Evolutionary conservation across 805 yeast genomes (phyloP).

Genomic region (Candida palmyrensis): DNA sequence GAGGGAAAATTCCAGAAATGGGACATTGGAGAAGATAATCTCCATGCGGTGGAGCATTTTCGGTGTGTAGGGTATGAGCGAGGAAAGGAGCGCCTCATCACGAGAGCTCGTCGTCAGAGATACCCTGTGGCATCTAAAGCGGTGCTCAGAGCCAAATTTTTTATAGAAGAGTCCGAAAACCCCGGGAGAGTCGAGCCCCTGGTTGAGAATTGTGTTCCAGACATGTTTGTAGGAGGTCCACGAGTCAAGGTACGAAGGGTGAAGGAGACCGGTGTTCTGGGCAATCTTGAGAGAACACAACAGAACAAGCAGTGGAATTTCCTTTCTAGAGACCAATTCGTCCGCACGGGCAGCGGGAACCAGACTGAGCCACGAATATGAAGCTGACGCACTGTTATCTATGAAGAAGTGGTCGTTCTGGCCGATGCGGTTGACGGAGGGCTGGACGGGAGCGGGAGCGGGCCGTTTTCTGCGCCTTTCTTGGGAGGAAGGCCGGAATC

Average conservation of each 20-base stretch:
- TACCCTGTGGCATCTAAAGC: slow-evolving; percentile 25
- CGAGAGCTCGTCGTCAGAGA: neutral
- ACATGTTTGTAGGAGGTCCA: slow-evolving; percentile 25
- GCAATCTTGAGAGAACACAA: slow-evolving; percentile 15
- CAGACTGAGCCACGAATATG: neutral
- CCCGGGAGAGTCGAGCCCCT: slow-evolving; percentile 24
- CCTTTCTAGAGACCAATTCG: neutral
- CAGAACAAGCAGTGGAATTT: neutral
- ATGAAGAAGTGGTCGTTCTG: neutral
- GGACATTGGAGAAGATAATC: slow-evolving; percentile 26
- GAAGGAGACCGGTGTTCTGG: slow-evolving; percentile 13
- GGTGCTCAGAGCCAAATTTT: slow-evolving; percentile 10
- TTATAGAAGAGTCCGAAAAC: slow-evolving; percentile 24
- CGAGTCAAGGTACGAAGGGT: slow-evolving; percentile 18
- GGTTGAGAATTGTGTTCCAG: slow-evolving; percentile 24
- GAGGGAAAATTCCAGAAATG: slow-evolving; percentile 15
- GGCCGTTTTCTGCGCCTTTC: no score
- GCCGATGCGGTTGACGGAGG: neutral
- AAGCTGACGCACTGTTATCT: neutral
- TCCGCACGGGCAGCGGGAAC: neutral
- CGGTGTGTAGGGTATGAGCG: neutral
- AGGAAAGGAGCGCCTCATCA: neutral
- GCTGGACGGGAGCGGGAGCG: no score
- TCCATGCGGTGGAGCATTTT: slow-evolving; percentile 27
- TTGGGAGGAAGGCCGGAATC: no score